Conservation (phyloP, 2,329 filamentous ascomycete species). For the Colletotrichum lindemuthianum region DNA sequence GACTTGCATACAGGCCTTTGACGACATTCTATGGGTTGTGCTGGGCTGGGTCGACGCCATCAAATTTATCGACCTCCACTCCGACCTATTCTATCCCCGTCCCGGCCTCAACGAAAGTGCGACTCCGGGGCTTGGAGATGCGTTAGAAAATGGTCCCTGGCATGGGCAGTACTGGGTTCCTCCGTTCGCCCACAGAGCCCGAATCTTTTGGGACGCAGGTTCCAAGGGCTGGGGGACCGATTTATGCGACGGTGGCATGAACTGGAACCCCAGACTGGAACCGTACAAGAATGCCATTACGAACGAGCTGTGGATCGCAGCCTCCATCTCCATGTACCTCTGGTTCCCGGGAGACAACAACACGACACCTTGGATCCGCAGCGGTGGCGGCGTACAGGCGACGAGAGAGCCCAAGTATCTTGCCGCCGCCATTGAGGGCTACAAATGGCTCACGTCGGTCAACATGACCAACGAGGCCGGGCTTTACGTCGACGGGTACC, state of each 20-base stretch:
- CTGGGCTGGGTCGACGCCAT: slow-evolving; percentile 88
- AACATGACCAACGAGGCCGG: slow-evolving; percentile 84
- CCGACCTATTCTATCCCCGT: slow-evolving; percentile 65
- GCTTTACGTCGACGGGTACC: slow-evolving; percentile 88
- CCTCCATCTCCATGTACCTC: slow-evolving; percentile 88
- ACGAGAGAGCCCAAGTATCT: slow-evolving; percentile 72
- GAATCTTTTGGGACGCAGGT: slow-evolving; percentile 86
- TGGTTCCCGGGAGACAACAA: slow-evolving; percentile 86
- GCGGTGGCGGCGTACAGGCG: slow-evolving; percentile 37
- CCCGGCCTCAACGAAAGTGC: slow-evolving; percentile 39
- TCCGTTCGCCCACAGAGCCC: slow-evolving; percentile 83
- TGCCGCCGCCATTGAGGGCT: slow-evolving; percentile 78
- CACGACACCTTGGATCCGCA: slow-evolving; percentile 69
- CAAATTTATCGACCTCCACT: slow-evolving; percentile 79
- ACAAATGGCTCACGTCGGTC: slow-evolving; percentile 80
- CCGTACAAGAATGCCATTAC: slow-evolving; percentile 98
- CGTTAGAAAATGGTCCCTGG: slow-evolving; percentile 65
- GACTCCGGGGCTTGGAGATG: slow-evolving; percentile 40
- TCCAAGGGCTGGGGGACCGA: slow-evolving; percentile 82
- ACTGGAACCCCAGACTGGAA: slow-evolving; percentile 82
- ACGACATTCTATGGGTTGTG: slow-evolving; percentile 96
- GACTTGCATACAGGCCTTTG: slow-evolving; percentile 72
- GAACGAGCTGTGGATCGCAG: slow-evolving; percentile 88
- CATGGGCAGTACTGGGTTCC: slow-evolving; percentile 80
- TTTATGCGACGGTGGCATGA: slow-evolving; percentile 88